These are phyloP conservation scores for Cytospora chrysosperma DNA, from an alignment of 2,329 filamentous ascomycete species.

Conservation along the genomic window DNA sequence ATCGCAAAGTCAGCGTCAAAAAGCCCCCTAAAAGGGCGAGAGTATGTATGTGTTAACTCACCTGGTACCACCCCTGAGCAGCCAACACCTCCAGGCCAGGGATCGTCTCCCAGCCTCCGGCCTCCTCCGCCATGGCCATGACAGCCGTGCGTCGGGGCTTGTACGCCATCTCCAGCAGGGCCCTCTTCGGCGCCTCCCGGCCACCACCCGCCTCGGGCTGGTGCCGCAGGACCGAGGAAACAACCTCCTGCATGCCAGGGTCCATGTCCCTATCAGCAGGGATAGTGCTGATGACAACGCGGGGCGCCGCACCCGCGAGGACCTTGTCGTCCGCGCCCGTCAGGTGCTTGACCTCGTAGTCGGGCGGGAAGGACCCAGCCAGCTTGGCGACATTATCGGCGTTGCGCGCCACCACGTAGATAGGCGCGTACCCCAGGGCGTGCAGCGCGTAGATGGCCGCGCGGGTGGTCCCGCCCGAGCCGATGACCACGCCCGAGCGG, in stretches of 20 bases:
- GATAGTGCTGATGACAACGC: conserved; percentile 84
- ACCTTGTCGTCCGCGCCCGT: conserved; percentile 50
- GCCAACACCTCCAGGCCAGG: conserved; percentile 86
- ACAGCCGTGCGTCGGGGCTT: conserved; percentile 80
- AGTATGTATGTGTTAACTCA: conserved; percentile 41
- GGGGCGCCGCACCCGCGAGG: conserved; percentile 51
- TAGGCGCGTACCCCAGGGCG: conserved; percentile 76
- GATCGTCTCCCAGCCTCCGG: conserved; percentile 78
- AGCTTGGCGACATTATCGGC: conserved; percentile 66
- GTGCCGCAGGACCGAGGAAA: conserved; percentile 53
- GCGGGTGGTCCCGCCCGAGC: conserved; percentile 86
- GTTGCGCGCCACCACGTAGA: conserved; percentile 84
- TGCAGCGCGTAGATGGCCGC: conserved; percentile 88
- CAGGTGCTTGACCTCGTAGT: conserved; percentile 70
- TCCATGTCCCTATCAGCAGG: conserved; percentile 87
- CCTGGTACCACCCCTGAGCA: conserved; percentile 86
- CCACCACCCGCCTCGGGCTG: conserved; percentile 31
- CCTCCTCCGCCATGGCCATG: conserved; percentile 77
- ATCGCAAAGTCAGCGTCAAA: conserved; percentile 27
- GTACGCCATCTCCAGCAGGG: conserved; percentile 95
- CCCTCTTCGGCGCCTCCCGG: conserved; percentile 43
- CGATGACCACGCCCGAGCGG: conserved; percentile 70
- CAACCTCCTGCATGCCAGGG: conserved; percentile 61
- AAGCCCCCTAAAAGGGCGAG: background rate
- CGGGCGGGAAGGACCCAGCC: conserved; percentile 67